phyloP scores from a whole-genome alignment of 345 rosid species.

The Abelmoschus esculentus region DNA sequence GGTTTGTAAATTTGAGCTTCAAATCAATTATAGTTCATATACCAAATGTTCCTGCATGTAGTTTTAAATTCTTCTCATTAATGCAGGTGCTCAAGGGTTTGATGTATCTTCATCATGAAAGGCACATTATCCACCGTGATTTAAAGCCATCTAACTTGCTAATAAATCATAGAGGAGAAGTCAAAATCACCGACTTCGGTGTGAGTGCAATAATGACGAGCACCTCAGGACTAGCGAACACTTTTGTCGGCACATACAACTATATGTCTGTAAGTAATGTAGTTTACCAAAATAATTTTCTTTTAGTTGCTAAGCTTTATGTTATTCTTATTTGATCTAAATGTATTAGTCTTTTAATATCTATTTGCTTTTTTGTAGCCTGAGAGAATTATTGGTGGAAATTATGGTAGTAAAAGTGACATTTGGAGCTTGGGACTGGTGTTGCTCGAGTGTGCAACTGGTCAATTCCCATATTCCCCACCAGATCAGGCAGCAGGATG shows the following conservation, averaged over 20 bases:
- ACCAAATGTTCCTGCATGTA: neutral
- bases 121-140: constrained; percentile 64
- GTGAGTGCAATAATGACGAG: constrained; percentile 75
- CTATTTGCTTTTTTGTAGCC: constrained; percentile 38
- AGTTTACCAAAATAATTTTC: neutral
- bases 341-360: neutral
- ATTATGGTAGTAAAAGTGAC: constrained; percentile 67
- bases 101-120: constrained; percentile 77
- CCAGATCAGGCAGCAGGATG: constrained; percentile 59
- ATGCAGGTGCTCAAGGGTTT: constrained; percentile 72
- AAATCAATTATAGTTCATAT: neutral
- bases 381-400: constrained; percentile 68
- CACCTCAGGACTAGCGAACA: constrained; percentile 63
- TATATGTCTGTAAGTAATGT: constrained; percentile 86
- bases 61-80: neutral
- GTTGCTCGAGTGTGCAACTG: constrained; percentile 82
- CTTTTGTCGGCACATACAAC: constrained; percentile 69
- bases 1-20: constrained; percentile 29
- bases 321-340: neutral
- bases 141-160: constrained; percentile 83
- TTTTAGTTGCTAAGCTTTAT: neutral
- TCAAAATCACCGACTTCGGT: constrained; percentile 96
- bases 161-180: constrained; percentile 88
- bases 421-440: constrained; percentile 97
- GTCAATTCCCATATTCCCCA: constrained; percentile 72